phyloP scores from a whole-genome alignment of 768 basidiomycete genomes.

The Porphyrellus cyaneotinctus region DNA sequence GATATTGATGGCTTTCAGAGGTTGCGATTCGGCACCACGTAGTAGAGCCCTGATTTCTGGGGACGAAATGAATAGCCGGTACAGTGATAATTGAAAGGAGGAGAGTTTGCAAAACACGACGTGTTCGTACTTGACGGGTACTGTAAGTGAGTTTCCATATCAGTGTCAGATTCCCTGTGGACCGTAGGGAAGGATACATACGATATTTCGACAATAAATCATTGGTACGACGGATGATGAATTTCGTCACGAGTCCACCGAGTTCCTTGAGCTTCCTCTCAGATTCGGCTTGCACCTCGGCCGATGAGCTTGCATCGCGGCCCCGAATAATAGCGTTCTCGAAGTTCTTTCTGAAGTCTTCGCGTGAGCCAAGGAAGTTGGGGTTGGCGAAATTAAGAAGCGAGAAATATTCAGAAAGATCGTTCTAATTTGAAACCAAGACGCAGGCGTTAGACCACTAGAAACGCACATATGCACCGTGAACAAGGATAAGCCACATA shows the following conservation, averaged over 20 bases:
- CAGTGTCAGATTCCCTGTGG: neutral
- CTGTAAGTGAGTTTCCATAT: slow-evolving; percentile 38
- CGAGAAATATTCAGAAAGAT: slow-evolving; percentile 92
- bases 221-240: slow-evolving; percentile 93
- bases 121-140: slow-evolving; percentile 98
- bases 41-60: slow-evolving; percentile 89
- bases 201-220: slow-evolving; percentile 92
- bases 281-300: slow-evolving; percentile 68
- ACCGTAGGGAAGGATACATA: slow-evolving; percentile 39
- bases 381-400: slow-evolving; percentile 92
- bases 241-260: slow-evolving; percentile 81
- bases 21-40: slow-evolving; percentile 84
- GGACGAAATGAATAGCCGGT: slow-evolving; percentile 87
- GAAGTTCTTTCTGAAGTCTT: slow-evolving; percentile 93
- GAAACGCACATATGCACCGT: slow-evolving; percentile 2
- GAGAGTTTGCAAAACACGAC: slow-evolving; percentile 91
- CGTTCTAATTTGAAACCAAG: slow-evolving; percentile 53
- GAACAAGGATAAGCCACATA: slow-evolving; percentile 19
- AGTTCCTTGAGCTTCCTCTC: slow-evolving; percentile 92
- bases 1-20: slow-evolving; percentile 93
- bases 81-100: slow-evolving; percentile 77
- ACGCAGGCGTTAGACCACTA: neutral
- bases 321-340: slow-evolving; percentile 89
- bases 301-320: slow-evolving; percentile 83
- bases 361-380: slow-evolving; percentile 80